Conservation (phyloP, 805 yeast genomes). For the Helenozyma baotianmanensis region DNA sequence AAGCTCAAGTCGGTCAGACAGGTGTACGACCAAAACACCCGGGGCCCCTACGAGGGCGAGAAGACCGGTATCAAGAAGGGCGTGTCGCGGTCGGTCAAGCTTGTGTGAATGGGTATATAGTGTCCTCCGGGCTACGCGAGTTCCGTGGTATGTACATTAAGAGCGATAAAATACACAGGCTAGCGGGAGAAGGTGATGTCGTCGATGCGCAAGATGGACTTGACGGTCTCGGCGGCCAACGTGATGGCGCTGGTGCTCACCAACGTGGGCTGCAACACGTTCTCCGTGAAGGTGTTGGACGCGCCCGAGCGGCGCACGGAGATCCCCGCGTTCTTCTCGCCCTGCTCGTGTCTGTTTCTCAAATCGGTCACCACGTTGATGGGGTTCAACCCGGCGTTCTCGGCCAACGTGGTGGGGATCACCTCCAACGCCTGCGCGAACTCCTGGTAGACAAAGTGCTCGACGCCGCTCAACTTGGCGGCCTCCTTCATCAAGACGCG, state of each 20-base stretch:
- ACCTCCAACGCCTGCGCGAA: conserved; percentile 90
- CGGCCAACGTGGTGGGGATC: conserved; percentile 90
- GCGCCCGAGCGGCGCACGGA: conserved; percentile 93
- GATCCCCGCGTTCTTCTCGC: conserved; percentile 92
- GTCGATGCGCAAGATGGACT: conserved; percentile 92
- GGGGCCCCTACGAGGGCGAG: conserved; percentile 82
- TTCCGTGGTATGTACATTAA: conserved; percentile 2
- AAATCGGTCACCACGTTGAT: conserved; percentile 88
- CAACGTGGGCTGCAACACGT: conserved; percentile 92
- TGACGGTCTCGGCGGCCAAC: conserved; percentile 93
- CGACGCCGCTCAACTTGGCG: conserved; percentile 71
- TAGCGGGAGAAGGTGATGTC: conserved; percentile 71
- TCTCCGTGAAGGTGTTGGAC: conserved; percentile 85
- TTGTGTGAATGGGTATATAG: conserved; percentile 27
- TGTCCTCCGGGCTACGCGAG: no score
- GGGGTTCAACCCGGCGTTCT: conserved; percentile 90
- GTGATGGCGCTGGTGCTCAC: conserved; percentile 93
- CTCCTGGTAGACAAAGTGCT: conserved; percentile 87
- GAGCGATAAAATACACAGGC: background rate
- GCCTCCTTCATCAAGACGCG: conserved; percentile 70
- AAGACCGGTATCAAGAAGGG: conserved; percentile 96
- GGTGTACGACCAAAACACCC: conserved; percentile 73
- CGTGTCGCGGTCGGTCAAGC: conserved; percentile 79
- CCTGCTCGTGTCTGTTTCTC: conserved; percentile 84
- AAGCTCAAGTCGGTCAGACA: conserved; percentile 85